Conservation (phyloP, 2,329 filamentous ascomycete species). For the Aurifilum marmelostoma region DNA sequence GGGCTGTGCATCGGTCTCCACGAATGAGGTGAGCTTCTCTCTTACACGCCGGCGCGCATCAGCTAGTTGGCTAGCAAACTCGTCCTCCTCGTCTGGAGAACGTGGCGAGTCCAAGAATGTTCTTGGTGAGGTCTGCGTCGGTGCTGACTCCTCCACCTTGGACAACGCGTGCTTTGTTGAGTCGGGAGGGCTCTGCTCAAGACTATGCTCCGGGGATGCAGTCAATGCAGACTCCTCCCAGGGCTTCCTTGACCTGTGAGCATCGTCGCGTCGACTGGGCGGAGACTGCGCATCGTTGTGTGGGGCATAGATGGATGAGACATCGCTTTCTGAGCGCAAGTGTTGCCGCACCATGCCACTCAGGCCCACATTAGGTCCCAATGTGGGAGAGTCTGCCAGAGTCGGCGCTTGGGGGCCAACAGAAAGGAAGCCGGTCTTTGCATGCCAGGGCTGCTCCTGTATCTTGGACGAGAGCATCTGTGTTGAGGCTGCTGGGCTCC, state of each 20-base stretch:
- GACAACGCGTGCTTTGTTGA: neutral
- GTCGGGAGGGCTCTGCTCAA: constrained; percentile 32
- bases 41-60: constrained; percentile 72
- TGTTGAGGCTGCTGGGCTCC: constrained; percentile 49
- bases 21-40: constrained; percentile 71
- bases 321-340: constrained; percentile 77
- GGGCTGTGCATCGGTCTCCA: constrained; percentile 61
- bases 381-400: constrained; percentile 73
- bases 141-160: constrained; percentile 2
- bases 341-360: constrained; percentile 85
- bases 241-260: constrained; percentile 3
- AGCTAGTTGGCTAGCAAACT: constrained; percentile 74
- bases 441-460: constrained; percentile 33
- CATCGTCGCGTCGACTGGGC: constrained; percentile 13
- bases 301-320: constrained; percentile 74
- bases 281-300: constrained; percentile 13
- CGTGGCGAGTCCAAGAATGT: constrained; percentile 18
- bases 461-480: constrained; percentile 40
- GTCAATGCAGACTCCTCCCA: constrained; percentile 16
- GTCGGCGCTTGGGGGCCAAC: constrained; percentile 34
- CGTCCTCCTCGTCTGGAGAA: constrained; percentile 58
- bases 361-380: constrained; percentile 71
- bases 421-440: constrained; percentile 31
- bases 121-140: neutral
- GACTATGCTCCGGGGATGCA: neutral